Conservation (phyloP, 2,329 filamentous ascomycete genomes). For the Harringtonia lauricola region DNA sequence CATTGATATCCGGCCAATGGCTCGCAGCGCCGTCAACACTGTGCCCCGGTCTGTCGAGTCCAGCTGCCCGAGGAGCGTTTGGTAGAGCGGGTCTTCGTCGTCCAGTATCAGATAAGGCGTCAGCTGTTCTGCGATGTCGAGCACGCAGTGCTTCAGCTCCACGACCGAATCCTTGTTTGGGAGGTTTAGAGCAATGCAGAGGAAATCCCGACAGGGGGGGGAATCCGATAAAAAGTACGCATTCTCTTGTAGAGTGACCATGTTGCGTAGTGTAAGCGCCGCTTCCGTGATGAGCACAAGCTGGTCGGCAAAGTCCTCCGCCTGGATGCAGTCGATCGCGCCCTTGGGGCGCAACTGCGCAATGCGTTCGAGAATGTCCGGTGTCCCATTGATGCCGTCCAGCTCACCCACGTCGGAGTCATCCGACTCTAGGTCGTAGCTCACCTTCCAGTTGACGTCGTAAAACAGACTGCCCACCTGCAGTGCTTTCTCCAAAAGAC, state of each 20-base stretch:
- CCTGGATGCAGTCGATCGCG: conserved; percentile 59
- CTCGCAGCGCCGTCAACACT: conserved; percentile 68
- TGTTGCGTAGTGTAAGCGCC: conserved; percentile 80
- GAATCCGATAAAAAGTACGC: conserved; percentile 70
- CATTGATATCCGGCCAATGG: conserved; percentile 80
- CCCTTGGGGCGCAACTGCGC: conserved; percentile 46
- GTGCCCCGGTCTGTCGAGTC: conserved; percentile 66
- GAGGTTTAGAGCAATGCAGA: conserved; percentile 72
- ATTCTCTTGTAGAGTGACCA: conserved; percentile 89
- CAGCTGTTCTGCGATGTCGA: conserved; percentile 86
- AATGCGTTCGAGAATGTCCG: conserved; percentile 64
- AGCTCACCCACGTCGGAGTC: conserved; percentile 37
- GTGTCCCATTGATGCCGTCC: conserved; percentile 55
- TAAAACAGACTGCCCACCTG: conserved; percentile 72
- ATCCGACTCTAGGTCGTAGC: conserved; percentile 48
- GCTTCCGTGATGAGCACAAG: conserved; percentile 77
- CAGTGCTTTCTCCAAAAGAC: conserved; percentile 73
- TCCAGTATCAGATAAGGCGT: conserved; percentile 69
- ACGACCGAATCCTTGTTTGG: conserved; percentile 61
- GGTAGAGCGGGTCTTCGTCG: conserved; percentile 67
- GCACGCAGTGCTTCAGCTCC: conserved; percentile 80
- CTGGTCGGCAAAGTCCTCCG: conserved; percentile 57
- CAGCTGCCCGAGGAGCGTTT: conserved; percentile 55
- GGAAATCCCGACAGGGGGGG: conserved; percentile 64
- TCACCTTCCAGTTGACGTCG: conserved; percentile 69